Conservation (phyloP, 176 grass and related monocot genomes). For the Oryza nivara region DNA sequence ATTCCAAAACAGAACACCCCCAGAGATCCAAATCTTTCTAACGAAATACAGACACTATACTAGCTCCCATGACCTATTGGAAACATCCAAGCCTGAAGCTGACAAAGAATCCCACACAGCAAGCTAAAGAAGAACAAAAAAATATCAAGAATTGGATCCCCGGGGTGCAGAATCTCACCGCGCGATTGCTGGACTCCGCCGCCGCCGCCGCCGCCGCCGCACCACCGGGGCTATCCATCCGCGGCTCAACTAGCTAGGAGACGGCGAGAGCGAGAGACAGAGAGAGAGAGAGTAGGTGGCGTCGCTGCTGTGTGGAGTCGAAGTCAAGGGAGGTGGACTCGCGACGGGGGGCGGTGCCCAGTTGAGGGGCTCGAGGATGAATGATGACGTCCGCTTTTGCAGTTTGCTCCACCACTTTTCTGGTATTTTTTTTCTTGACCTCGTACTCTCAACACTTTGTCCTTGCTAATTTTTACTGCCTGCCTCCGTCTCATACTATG, state of each 20-base stretch:
- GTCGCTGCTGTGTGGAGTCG: not conserved
- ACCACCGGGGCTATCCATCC: not conserved
- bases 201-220: not conserved
- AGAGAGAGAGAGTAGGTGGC: not conserved
- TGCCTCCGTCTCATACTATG: too few relatives aligned
- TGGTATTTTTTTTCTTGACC: not conserved
- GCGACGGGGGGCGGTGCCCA: not conserved
- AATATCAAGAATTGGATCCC: not conserved
- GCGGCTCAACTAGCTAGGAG: not conserved
- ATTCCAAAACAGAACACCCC: not conserved
- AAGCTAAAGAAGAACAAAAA: not conserved
- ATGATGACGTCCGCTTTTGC: not conserved
- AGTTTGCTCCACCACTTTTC: not conserved
- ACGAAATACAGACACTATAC: not conserved
- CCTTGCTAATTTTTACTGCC: too few relatives aligned
- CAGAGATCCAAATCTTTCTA: not conserved
- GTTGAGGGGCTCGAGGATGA: not conserved
- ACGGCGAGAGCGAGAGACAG: not conserved
- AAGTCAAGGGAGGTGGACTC: not conserved
- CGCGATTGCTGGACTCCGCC: not conserved
- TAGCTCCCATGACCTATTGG: not conserved
- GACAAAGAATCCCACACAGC: not conserved
- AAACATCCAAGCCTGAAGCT: not conserved
- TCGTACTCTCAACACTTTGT: not conserved
- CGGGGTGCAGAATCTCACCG: not conserved